phyloP scores from a whole-genome alignment of 2,329 filamentous ascomycete genomes.

The Elsinoe australis region DNA sequence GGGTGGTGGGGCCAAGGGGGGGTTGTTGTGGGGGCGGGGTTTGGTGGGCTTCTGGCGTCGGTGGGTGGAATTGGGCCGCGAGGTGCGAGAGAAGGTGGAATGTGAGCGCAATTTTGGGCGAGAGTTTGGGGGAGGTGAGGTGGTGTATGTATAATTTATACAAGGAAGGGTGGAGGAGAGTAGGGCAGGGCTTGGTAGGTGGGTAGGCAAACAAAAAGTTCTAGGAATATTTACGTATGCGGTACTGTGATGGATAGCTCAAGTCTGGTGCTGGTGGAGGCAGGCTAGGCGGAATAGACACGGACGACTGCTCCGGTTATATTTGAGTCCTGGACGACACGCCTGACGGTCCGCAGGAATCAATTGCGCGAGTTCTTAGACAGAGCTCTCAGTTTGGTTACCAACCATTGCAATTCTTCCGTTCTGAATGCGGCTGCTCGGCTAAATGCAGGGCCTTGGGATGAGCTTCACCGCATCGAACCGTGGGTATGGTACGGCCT shows the following conservation, averaged over 20 bases:
- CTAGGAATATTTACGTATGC: slow-evolving; percentile 4
- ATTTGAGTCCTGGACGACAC: background rate
- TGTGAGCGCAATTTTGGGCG: slow-evolving; percentile 7
- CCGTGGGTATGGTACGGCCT: slow-evolving; percentile 1
- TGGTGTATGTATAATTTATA: no score
- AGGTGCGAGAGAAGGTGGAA: slow-evolving; percentile 10
- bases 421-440: slow-evolving; percentile 1
- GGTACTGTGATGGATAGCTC: no score
- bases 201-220: no score
- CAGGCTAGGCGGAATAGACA: background rate
- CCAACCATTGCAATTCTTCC: slow-evolving; percentile 5
- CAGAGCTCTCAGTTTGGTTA: slow-evolving; percentile 1
- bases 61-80: background rate
- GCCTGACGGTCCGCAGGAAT: background rate
- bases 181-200: no score
- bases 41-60: background rate
- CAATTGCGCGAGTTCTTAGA: no score
- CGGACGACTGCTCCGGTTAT: slow-evolving; percentile 4
- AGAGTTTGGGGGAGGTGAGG: no score
- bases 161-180: no score
- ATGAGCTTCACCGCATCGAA: slow-evolving; percentile 2
- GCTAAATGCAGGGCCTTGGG: slow-evolving; percentile 1
- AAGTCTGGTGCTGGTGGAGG: background rate
- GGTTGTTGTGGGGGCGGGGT: slow-evolving; percentile 4
- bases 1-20: background rate